phyloP scores from a whole-genome alignment of 176 grass and related monocot genomes.

The Zea mays region Zm-B73-REFERENCE-NAM-5.0 NC_050098.1:3915501-3916000 shows the following conservation, averaged over 20 bases:
- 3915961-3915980: slow-evolving; percentile 33
- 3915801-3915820: neutral
- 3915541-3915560: neutral
- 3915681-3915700: neutral
- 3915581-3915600: slow-evolving; percentile 18
- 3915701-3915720: neutral
- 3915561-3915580: neutral
- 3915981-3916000: neutral
- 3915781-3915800: neutral
- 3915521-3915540: slow-evolving; percentile 12
- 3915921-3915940: neutral
- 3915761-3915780: neutral
- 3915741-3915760: neutral
- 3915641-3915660: neutral
- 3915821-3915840: slow-evolving; percentile 6
- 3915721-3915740: neutral
- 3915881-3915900: neutral
- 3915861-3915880: neutral
- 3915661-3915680: neutral
- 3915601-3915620: neutral
- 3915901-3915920: neutral
- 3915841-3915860: neutral
- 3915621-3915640: neutral
- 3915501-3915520: slow-evolving; percentile 35
- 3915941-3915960: neutral